Evolutionary conservation across 495 filamentous ascomycete species (phyloP).

Genomic region (Penicillium diatomitis): DNA sequence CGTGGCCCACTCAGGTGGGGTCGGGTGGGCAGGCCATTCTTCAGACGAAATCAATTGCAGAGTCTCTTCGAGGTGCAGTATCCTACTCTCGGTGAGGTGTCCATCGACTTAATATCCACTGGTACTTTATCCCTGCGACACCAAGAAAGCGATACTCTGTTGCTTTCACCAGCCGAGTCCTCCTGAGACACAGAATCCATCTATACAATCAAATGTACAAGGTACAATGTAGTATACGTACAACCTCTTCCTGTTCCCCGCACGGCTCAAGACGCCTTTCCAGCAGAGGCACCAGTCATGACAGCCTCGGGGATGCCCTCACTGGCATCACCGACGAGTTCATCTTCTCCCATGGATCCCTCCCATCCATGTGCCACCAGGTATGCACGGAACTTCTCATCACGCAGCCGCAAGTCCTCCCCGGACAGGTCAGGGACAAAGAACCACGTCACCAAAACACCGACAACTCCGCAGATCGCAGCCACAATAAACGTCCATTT

Average conservation of each 20-base stretch:
- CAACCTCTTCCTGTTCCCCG: too few species aligned
- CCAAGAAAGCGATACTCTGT: too few species aligned
- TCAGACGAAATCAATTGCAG: background rate
- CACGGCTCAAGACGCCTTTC: background rate
- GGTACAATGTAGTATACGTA: too few species aligned
- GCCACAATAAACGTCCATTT: conserved; percentile 46
- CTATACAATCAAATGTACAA: too few species aligned
- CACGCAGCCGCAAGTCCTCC: conserved; percentile 32
- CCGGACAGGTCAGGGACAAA: conserved; percentile 41
- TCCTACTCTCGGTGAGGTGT: too few species aligned
- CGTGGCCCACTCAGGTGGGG: background rate
- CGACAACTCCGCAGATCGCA: conserved; percentile 43
- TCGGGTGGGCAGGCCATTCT: background rate
- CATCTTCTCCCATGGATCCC: conserved; percentile 38
- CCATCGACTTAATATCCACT: too few species aligned
- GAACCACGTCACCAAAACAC: conserved; percentile 41
- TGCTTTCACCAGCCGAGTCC: too few species aligned
- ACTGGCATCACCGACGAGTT: conserved; percentile 23
- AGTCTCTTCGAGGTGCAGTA: background rate
- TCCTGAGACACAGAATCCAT: too few species aligned
- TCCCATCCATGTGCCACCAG: conserved; percentile 40
- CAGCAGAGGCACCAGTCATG: background rate
- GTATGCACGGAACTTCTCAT: conserved; percentile 38
- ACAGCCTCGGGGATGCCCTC: conserved; percentile 11
- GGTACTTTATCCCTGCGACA: too few species aligned